Evolutionary conservation across 345 rosid species (phyloP), one percentile per base, ranked within the genome.

Genomic region (Lumnitzera littorea): DNA sequence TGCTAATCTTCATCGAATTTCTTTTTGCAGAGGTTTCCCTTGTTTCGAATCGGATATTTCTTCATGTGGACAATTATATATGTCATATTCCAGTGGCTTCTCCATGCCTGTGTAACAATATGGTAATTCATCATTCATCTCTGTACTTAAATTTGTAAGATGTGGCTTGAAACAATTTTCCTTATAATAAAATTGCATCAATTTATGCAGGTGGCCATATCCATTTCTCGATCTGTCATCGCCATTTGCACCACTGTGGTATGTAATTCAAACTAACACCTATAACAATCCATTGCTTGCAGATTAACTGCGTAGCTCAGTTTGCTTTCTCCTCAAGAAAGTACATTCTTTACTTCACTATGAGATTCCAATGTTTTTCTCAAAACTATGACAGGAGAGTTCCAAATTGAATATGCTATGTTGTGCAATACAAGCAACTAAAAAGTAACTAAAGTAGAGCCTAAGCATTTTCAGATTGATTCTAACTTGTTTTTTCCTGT

Each of bases 221-320:
- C 97, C 97, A 55, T 95, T 95, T 72, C 83, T 95, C 46, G 99
- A 95, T 75, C 58, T 95, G 72, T 82, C 95, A 59, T 91, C 99
- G 49, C 68, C 87, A 24, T 86, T 74, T 76, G 92, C 95, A 63
- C 99, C 97, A 24, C 61, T 95, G 48, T 88, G 97, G 99, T 94
- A 81, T 55, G 66, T 49, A 48, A 62, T 53, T 70, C 56, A 48
- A 2, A 1, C 46, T 55, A 3, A 47, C 23, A 56, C 49, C 53
- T 8, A 20, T 20, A 20, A 20, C 20, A 20, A 27, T 27, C 31
- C 31, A 27, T 27, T 27, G 31, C 56, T 55, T 46, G 20, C 20
- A 2, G 14, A 36, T 55, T 27, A 5, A 55, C 20, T 15, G 11
- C 43, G 7, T 36, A 36, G 7, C 43, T 36, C 43, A 36, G 1